These are phyloP conservation scores for Teratosphaeria viscida DNA, from an alignment of 2,329 filamentous ascomycete species.

Conservation along the genomic window DNA sequence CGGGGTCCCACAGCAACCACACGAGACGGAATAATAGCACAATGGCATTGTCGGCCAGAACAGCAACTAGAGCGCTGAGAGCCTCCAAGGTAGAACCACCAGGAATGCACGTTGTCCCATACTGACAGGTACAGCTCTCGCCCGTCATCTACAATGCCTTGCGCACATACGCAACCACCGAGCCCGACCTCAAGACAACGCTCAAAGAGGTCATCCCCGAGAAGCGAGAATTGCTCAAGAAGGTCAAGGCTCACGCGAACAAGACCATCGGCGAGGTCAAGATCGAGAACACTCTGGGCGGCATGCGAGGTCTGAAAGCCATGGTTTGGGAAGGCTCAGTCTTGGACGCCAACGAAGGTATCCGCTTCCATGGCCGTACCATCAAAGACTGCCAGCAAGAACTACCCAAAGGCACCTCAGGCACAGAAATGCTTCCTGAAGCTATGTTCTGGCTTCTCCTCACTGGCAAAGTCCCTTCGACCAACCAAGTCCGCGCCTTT, in stretches of 20 bases:
- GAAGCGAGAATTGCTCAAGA: slow-evolving; percentile 86
- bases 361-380: slow-evolving; percentile 93
- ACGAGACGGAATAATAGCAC: not conserved
- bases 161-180: slow-evolving; percentile 61
- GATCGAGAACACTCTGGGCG: slow-evolving; percentile 85
- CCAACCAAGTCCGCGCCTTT: slow-evolving; percentile 67
- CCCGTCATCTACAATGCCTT: slow-evolving; percentile 10
- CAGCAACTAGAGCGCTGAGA: slow-evolving; percentile 52
- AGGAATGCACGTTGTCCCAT: not conserved
- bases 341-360: slow-evolving; percentile 91
- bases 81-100: slow-evolving; percentile 48
- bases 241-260: slow-evolving; percentile 75
- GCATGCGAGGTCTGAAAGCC: slow-evolving; percentile 89
- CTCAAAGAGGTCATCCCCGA: slow-evolving; percentile 76
- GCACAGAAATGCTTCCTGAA: slow-evolving; percentile 96
- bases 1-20: slow-evolving; percentile 1
- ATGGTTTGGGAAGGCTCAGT: slow-evolving; percentile 99
- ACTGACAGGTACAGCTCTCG: slow-evolving; percentile 13
- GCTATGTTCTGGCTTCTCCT: slow-evolving; percentile 99
- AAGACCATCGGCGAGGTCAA: slow-evolving; percentile 87
- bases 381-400: slow-evolving; percentile 96
- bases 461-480: slow-evolving; percentile 82
- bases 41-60: slow-evolving; percentile 57
- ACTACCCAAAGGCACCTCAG: slow-evolving; percentile 81
- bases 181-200: slow-evolving; percentile 82